A percentile compares a stretch with the other conserved stretches of the same genome.
Evolutionary conservation across 208 protist species (phyloP).

Genomic region (Trichomonas tenax): DNA sequence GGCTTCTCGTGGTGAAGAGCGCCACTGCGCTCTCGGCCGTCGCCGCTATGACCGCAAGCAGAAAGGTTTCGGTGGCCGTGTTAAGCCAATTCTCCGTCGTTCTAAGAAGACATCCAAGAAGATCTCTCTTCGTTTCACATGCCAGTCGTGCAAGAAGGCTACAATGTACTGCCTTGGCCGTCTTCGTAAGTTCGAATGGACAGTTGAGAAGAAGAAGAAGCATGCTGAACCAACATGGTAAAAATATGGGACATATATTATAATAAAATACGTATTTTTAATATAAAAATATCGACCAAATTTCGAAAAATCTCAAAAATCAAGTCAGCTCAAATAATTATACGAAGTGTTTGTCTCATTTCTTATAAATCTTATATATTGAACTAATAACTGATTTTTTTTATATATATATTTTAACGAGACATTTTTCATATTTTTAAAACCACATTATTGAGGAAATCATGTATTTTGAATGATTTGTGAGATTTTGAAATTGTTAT

Average conservation of each 20-base stretch:
- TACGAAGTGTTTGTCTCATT: too few species aligned
- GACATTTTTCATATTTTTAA: too few species aligned
- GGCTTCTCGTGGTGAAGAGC: background rate
- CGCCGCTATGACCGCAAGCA: background rate
- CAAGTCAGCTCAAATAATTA: too few species aligned
- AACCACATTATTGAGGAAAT: too few species aligned
- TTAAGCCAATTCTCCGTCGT: constrained; percentile 1
- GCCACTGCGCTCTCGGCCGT: background rate
- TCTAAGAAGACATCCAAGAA: constrained; percentile 15
- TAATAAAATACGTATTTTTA: too few species aligned
- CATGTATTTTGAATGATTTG: too few species aligned
- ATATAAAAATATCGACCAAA: too few species aligned
- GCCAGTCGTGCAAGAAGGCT: background rate
- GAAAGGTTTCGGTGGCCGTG: constrained; percentile 1
- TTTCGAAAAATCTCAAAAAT: too few species aligned
- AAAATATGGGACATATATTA: background rate
- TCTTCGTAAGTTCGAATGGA: constrained; percentile 16
- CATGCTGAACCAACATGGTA: constrained; percentile 18
- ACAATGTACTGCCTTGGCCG: constrained; percentile 13
- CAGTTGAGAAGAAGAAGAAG: background rate
- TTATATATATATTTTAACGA: too few species aligned
- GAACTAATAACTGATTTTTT: too few species aligned
- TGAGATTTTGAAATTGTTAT: too few species aligned
- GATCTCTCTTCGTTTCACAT: constrained; percentile 6
- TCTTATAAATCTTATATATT: too few species aligned